phyloP scores from a whole-genome alignment of 108 stramenopile species.

The Bacterosira constricta region DNA sequence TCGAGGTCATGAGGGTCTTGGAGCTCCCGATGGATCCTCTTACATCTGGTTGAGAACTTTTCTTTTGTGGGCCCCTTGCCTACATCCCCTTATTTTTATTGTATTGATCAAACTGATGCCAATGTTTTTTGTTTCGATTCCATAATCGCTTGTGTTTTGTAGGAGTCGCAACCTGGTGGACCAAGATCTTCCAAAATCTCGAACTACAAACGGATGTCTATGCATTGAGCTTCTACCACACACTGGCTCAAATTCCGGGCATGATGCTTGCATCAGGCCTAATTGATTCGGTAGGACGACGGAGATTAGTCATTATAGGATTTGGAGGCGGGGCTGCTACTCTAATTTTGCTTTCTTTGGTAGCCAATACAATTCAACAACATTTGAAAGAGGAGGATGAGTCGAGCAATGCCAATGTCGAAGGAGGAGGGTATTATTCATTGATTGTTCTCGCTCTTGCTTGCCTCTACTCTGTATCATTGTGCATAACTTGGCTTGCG shows the following conservation, averaged over 20 bases:
- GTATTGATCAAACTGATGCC: no score
- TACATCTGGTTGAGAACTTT: no score
- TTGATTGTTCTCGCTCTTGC: slow-evolving; percentile 23
- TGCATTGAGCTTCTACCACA: slow-evolving; percentile 37
- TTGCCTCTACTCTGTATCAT: slow-evolving; percentile 20
- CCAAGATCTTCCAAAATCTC: slow-evolving; percentile 41
- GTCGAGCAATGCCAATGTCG: background rate
- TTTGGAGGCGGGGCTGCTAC: slow-evolving; percentile 13
- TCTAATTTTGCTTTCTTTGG: slow-evolving; percentile 9
- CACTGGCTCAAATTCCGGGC: slow-evolving; percentile 45
- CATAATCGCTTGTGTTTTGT: no score
- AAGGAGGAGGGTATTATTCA: background rate
- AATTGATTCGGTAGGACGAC: slow-evolving; percentile 39
- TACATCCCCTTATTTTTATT: no score
- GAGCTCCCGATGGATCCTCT: no score
- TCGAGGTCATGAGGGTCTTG: no score
- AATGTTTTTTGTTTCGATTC: no score
- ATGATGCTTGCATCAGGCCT: slow-evolving; percentile 37
- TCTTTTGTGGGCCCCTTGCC: no score
- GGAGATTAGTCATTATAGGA: slow-evolving; percentile 28
- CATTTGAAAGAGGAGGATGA: background rate
- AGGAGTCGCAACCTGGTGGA: slow-evolving; percentile 46
- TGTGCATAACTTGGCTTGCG: slow-evolving; percentile 36
- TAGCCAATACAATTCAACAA: slow-evolving; percentile 10
- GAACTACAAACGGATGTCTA: slow-evolving; percentile 17